These are phyloP conservation scores for Aspergillus ellipticus DNA, from an alignment of 495 filamentous ascomycete species.

Conservation along the genomic window DNA sequence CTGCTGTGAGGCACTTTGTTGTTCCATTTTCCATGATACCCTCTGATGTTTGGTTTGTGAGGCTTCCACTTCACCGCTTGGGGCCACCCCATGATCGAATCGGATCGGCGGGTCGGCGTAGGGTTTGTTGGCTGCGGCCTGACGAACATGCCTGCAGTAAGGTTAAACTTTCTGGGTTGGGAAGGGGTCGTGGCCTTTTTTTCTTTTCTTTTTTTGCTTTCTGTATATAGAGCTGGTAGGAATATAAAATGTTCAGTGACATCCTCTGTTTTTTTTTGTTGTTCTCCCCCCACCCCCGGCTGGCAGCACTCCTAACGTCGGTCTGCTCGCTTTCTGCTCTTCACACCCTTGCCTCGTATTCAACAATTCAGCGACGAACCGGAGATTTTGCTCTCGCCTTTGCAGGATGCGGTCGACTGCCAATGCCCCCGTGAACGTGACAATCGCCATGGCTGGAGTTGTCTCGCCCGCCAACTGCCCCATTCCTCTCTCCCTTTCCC, in stretches of 20 bases:
- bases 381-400: not conserved
- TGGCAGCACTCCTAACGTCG: not conserved
- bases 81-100: not conserved
- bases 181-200: not conserved
- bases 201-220: too few relatives aligned
- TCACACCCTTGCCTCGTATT: not conserved
- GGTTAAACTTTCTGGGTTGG: not conserved
- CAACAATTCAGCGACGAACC: not conserved
- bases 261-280: not conserved
- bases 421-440: not conserved
- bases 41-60: constrained; percentile 15
- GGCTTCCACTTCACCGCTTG: constrained; percentile 8
- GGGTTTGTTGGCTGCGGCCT: constrained; percentile 9
- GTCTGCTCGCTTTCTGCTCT: not conserved
- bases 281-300: too few relatives aligned
- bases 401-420: not conserved
- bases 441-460: not conserved
- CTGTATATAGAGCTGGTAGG: constrained; percentile 2
- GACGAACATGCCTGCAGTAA: constrained; percentile 1
- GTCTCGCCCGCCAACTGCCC: not conserved
- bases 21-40: constrained; percentile 19
- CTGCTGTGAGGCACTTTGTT: constrained; percentile 7
- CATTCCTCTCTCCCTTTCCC: not conserved
- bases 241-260: not conserved
- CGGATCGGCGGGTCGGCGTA: constrained; percentile 7